Percentiles rank a stretch among this genome's conserved stretches.
Conservation (phyloP, 1,284 basidiomycete genomes). For the Schizophyllum commune region DNA sequence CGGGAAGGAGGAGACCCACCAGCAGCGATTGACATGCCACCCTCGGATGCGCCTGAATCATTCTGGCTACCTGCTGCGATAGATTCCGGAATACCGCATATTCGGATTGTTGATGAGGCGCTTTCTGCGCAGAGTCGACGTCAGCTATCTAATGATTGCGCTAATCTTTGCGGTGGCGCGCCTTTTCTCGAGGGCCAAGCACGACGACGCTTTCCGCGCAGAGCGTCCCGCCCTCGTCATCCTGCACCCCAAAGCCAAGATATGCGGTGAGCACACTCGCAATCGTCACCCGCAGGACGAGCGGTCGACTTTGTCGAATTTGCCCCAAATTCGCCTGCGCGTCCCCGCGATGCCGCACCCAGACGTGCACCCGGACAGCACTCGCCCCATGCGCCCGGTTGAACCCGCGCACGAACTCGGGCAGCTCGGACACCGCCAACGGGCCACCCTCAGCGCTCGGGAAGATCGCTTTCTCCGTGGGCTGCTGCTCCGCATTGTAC, state of each 20-base stretch:
- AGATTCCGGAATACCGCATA: constrained; percentile 55
- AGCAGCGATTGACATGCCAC: constrained; percentile 43
- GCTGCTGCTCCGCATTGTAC: constrained; percentile 36
- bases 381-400: constrained; percentile 31
- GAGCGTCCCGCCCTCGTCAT: constrained; percentile 17
- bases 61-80: constrained; percentile 54
- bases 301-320: constrained; percentile 16
- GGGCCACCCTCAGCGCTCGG: too few species aligned
- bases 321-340: constrained; percentile 8
- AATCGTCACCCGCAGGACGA: constrained; percentile 47
- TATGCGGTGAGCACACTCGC: constrained; percentile 54
- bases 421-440: constrained; percentile 30
- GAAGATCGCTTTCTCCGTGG: too few species aligned
- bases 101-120: constrained; percentile 59
- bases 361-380: constrained; percentile 37
- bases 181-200: constrained; percentile 64
- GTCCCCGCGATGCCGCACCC: constrained; percentile 30
- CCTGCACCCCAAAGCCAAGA: constrained; percentile 29
- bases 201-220: constrained; percentile 50
- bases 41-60: constrained; percentile 45
- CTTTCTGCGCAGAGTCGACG: constrained; percentile 34
- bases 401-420: constrained; percentile 44
- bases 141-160: background rate
- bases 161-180: constrained; percentile 20
- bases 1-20: constrained; percentile 22